Evolutionary conservation across 1,284 basidiomycete species (phyloP).

Genomic region (Irpex lacteus): DNA sequence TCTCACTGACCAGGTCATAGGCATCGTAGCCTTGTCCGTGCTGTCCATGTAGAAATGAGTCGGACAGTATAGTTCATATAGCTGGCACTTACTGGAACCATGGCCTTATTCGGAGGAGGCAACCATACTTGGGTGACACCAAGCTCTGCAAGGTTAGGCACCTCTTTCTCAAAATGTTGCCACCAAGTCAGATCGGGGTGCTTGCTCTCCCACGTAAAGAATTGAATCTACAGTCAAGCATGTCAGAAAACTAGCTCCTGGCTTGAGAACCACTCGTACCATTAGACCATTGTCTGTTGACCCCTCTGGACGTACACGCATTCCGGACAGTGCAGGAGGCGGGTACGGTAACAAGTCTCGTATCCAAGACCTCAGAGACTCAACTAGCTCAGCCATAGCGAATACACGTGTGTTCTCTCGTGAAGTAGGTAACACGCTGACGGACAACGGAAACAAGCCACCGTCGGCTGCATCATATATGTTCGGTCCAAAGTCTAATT

Average conservation of each 20-base stretch:
- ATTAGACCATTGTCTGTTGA: conserved; percentile 56
- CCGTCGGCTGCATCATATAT: conserved; percentile 1
- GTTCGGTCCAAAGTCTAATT: background rate
- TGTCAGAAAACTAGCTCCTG: background rate
- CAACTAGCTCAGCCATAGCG: conserved; percentile 14
- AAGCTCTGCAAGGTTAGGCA: conserved; percentile 67
- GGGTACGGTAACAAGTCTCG: conserved; percentile 21
- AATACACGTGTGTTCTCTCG: background rate
- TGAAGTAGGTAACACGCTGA: background rate
- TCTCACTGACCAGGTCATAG: conserved; percentile 63
- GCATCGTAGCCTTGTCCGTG: conserved; percentile 75
- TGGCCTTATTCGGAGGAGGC: conserved; percentile 77
- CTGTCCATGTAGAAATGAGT: conserved; percentile 32
- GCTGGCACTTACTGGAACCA: conserved; percentile 44
- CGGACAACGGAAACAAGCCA: background rate
- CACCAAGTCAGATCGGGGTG: conserved; percentile 73
- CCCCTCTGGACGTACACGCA: conserved; percentile 54
- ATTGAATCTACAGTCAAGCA: conserved; percentile 57
- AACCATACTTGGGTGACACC: conserved; percentile 86
- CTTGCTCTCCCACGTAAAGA: conserved; percentile 77
- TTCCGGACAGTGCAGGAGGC: conserved; percentile 46
- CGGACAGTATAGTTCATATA: conserved; percentile 1
- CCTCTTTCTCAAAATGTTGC: conserved; percentile 74
- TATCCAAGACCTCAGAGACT: conserved; percentile 23
- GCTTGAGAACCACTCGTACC: conserved; percentile 38